Percentiles rank a stretch among this genome's conserved stretches.
Evolutionary conservation across 2,329 filamentous ascomycete genomes (phyloP).

Genomic region (Sarocladium oryzae): DNA sequence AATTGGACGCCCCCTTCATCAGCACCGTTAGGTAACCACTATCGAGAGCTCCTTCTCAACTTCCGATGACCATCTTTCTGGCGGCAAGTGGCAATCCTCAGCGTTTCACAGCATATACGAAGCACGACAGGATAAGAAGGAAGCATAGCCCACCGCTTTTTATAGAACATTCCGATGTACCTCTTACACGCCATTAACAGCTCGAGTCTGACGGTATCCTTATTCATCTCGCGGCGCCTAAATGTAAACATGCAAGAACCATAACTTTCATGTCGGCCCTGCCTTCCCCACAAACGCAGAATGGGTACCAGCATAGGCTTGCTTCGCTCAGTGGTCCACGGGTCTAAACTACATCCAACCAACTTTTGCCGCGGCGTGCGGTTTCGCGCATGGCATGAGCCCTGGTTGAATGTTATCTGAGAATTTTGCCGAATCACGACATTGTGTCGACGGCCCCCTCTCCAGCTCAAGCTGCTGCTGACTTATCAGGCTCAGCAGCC

Average conservation of each 20-base stretch:
- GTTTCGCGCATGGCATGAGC: neutral
- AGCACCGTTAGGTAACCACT: no score
- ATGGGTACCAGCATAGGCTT: neutral
- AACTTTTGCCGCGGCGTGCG: neutral
- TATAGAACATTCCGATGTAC: no score
- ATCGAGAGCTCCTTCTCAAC: no score
- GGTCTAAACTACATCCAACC: neutral
- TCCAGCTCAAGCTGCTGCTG: constrained; percentile 22
- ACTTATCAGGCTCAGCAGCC: constrained; percentile 31
- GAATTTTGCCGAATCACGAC: neutral
- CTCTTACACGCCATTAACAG: no score
- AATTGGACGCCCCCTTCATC: neutral
- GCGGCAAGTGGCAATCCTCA: no score
- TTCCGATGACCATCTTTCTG: no score
- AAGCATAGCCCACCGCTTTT: no score
- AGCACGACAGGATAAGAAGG: no score
- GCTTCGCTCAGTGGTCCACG: neutral
- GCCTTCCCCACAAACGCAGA: neutral
- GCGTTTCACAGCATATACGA: no score
- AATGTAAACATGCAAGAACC: neutral
- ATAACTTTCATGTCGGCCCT: neutral
- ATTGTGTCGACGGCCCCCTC: neutral
- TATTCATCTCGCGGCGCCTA: neutral
- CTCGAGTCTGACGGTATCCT: no score
- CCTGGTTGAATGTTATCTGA: no score